phyloP scores from a whole-genome alignment of 495 filamentous ascomycete species.

The Halenospora varia region DNA sequence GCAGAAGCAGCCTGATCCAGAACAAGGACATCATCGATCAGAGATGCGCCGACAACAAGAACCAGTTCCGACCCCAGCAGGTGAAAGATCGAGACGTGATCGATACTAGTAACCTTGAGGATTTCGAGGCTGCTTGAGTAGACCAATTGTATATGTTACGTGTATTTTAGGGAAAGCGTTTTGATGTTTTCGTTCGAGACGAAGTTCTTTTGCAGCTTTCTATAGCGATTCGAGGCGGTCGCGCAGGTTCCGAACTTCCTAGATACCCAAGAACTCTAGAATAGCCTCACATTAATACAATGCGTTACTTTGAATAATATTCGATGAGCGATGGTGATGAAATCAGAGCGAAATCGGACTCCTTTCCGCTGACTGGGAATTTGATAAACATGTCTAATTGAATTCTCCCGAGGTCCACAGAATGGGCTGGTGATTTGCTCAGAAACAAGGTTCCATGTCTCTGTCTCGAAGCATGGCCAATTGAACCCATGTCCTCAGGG shows the following conservation, averaged over 20 bases:
- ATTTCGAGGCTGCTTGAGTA: neutral
- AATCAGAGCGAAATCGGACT: neutral
- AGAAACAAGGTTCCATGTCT: neutral
- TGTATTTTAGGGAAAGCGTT: neutral
- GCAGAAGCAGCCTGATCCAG: constrained; percentile 33
- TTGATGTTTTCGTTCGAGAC: neutral
- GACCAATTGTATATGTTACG: neutral
- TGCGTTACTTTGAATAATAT: neutral
- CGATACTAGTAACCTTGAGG: neutral
- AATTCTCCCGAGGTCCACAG: neutral
- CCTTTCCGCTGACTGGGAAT: neutral
- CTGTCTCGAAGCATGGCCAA: neutral
- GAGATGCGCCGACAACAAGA: constrained; percentile 5
- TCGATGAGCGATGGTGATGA: too few species aligned
- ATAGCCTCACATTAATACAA: neutral
- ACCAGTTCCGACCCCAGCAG: neutral
- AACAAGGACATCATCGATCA: constrained; percentile 24
- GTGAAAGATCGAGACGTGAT: constrained; percentile 4
- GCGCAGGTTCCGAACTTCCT: neutral
- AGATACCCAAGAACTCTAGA: neutral
- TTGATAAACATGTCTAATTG: neutral
- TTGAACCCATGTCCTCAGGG: too few species aligned
- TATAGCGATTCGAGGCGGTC: neutral
- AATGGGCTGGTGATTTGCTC: too few species aligned
- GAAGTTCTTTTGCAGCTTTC: neutral